Percentiles rank a stretch among this genome's conserved stretches.
Conservation (phyloP, 1,284 basidiomycete genomes). For the Ustilago lituana region DNA sequence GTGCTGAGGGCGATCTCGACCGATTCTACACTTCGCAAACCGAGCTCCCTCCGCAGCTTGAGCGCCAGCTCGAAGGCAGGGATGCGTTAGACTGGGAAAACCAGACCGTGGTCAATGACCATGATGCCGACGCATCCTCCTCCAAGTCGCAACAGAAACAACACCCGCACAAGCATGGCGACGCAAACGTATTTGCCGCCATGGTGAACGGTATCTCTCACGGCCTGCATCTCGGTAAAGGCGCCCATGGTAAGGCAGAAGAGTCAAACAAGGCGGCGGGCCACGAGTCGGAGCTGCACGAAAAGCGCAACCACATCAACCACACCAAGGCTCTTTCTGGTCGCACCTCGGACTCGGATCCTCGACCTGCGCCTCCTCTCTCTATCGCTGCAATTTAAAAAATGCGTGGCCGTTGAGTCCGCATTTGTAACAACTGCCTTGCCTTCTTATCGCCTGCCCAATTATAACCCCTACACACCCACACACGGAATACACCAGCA, state of each 20-base stretch:
- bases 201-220: slow-evolving; percentile 35
- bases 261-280: slow-evolving; percentile 15
- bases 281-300: slow-evolving; percentile 15
- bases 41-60: slow-evolving; percentile 29
- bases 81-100: slow-evolving; percentile 21
- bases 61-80: slow-evolving; percentile 6
- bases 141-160: too few species aligned
- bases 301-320: slow-evolving; percentile 28
- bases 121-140: background rate
- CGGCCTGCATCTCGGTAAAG: slow-evolving; percentile 22
- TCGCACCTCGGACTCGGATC: slow-evolving; percentile 6
- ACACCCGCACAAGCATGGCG: slow-evolving; percentile 25
- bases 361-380: slow-evolving; percentile 2
- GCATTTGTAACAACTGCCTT: too few species aligned
- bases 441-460: too few species aligned
- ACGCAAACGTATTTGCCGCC: slow-evolving; percentile 32
- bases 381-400: too few species aligned
- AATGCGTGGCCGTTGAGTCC: too few species aligned
- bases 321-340: slow-evolving; percentile 14
- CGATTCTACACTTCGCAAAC: slow-evolving; percentile 44
- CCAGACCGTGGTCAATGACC: slow-evolving; percentile 19
- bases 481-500: too few species aligned
- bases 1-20: slow-evolving; percentile 29
- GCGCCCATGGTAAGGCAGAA: slow-evolving; percentile 8
- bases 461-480: too few species aligned